Conservation (phyloP, 73 alveolate genomes). For the Halteria grandinella region DNA sequence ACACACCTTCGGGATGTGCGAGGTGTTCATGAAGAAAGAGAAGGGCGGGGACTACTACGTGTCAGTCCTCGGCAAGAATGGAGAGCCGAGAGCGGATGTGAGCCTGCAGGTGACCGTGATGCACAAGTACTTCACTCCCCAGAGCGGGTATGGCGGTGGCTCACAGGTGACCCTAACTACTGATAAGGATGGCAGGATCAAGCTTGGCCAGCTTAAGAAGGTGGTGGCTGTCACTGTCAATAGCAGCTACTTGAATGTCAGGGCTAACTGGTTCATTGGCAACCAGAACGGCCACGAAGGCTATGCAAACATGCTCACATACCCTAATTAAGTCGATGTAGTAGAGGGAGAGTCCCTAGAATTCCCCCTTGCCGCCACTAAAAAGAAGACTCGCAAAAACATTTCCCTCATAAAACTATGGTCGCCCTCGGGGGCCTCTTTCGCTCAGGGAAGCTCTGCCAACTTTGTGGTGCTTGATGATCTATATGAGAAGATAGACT, state of each 20-base stretch:
- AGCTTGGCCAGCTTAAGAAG: constrained; percentile 41
- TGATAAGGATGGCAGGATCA: constrained; percentile 54
- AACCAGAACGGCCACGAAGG: not conserved
- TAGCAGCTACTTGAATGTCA: not conserved
- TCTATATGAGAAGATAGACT: not conserved
- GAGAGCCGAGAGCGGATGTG: constrained; percentile 51
- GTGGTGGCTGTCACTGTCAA: constrained; percentile 4
- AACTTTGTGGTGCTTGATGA: not conserved
- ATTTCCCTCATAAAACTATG: not conserved
- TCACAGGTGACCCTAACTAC: constrained; percentile 39
- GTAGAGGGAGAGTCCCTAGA: constrained; percentile 58
- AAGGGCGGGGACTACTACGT: constrained; percentile 33
- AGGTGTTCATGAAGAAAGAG: constrained; percentile 25
- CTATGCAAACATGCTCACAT: not conserved
- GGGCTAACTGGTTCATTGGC: not conserved
- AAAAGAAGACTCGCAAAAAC: not conserved
- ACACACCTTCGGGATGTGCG: not conserved
- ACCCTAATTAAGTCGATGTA: constrained; percentile 21
- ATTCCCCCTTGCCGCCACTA: constrained; percentile 39
- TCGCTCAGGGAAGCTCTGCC: not conserved
- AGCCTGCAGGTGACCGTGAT: constrained; percentile 1
- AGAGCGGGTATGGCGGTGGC: not conserved
- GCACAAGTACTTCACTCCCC: not conserved
- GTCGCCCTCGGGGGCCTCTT: not conserved
- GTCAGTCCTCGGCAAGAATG: constrained; percentile 64